Evolutionary conservation across 495 filamentous ascomycete species (phyloP), one percentile per base, ranked within the genome.

Genomic region (Talaromyces ruber): DNA sequence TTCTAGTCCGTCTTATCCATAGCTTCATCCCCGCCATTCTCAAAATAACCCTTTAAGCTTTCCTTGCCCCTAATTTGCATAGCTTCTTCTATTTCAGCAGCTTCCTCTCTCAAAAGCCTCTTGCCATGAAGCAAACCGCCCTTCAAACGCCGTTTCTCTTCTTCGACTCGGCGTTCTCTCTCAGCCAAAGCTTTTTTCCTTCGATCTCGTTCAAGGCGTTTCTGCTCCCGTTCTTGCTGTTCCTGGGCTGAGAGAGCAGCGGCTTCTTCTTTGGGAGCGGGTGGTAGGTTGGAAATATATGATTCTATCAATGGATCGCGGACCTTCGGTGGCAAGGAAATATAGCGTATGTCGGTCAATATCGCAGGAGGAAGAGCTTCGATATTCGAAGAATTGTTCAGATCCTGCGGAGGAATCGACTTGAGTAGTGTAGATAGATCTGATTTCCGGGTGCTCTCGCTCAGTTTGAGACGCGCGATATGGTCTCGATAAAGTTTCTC

Each of bases 401-500:
- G 78, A 5, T 75, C 64, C 45, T 82, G 79, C 8, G 87, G 68
- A 3, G 91, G 87, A 26, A 84, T 74, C 2, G 83, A 81, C 66
- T 89, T 91, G 9, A 98, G 81, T 25, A 97, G 76, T n/a, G 82
- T 75, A 18, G 84, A 85, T 25, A 98, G 75, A 63, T 97, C 94
- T 9, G 86, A 83, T 68, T 92, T 97, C 52, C 89, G 80, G 1
- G 84, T 85, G 9, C 84, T 82, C 65, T 88, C 85, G 4, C 90
- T 82, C 21, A 89, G 75, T 70, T 96, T 97, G 18, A 96, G 76
- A 65, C 86, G 82, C 55, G 81, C 82, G 65, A 97, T 88, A 66
- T 93, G 85, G 39, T 98, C 94, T 29, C 95, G 86, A 70, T 96
- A 98, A 72, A 84, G 82, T 72, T 90, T 95, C 70, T 98, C 94